Percentiles rank a stretch among this genome's conserved stretches.
Evolutionary conservation across 768 basidiomycete species (phyloP).

Genomic region (Calvatia gigantea): DNA sequence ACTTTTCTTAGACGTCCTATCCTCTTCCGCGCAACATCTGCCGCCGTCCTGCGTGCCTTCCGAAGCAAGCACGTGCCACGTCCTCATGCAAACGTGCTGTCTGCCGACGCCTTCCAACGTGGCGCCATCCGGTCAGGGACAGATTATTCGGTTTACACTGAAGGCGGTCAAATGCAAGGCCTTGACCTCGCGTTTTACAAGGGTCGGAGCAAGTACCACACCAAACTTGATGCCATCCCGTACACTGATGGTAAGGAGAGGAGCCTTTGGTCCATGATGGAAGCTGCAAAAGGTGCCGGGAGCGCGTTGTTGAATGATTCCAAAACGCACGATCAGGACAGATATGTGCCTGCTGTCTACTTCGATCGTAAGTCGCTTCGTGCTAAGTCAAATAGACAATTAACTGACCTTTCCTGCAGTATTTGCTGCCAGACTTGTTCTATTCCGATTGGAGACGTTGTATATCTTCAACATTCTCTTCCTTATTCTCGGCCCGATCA

Average conservation of each 20-base stretch:
- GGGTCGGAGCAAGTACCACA: slow-evolving; percentile 74
- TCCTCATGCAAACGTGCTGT: slow-evolving; percentile 71
- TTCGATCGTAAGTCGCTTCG: slow-evolving; percentile 59
- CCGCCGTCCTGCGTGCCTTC: slow-evolving; percentile 54
- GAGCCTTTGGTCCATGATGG: slow-evolving; percentile 77
- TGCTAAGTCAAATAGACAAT: neutral
- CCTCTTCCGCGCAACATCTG: slow-evolving; percentile 69
- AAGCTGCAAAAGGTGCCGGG: slow-evolving; percentile 55
- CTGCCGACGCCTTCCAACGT: slow-evolving; percentile 63
- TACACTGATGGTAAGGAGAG: slow-evolving; percentile 50
- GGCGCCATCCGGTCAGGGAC: slow-evolving; percentile 68
- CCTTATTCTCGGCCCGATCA: slow-evolving; percentile 60
- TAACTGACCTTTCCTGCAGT: slow-evolving; percentile 36
- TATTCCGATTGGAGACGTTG: slow-evolving; percentile 50
- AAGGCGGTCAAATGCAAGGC: slow-evolving; percentile 50
- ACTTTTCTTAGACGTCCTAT: slow-evolving; percentile 57
- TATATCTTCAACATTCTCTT: slow-evolving; percentile 56
- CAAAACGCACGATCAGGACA: slow-evolving; percentile 12
- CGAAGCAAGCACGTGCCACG: slow-evolving; percentile 43
- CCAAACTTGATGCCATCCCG: slow-evolving; percentile 64
- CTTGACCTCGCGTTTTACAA: slow-evolving; percentile 80
- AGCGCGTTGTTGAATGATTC: slow-evolving; percentile 43
- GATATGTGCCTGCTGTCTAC: slow-evolving; percentile 40
- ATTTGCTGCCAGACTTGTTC: slow-evolving; percentile 49
- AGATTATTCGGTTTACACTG: slow-evolving; percentile 68